Evolutionary conservation across 1,284 basidiomycete species (phyloP), one percentile per base, ranked within the genome.

Genomic region (Wallemia ichthyophaga): DNA sequence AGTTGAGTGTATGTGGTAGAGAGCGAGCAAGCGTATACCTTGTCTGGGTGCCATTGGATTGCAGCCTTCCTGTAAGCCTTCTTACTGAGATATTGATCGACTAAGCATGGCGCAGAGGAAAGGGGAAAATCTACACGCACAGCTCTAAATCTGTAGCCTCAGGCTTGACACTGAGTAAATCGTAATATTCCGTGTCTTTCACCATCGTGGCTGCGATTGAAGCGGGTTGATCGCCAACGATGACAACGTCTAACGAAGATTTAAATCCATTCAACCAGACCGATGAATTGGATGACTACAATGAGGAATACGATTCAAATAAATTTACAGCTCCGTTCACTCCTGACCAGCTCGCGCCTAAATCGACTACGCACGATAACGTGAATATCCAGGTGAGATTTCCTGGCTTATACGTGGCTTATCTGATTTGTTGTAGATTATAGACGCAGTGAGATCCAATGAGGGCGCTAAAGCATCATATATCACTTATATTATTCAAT

Each of bases 21-120:
- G 59, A 26, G 62, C 28, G 28, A 54, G 26, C 53, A 17, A 57
- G 57, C 24, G 23, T 55, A 25, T 26, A 56, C 54, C 3, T 60
- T n/a, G 28, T 26, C 15, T 25, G 28, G 26, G 23, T 24, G 54
- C 48, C 25, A 19, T 76, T 85, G 85, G 76, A 96, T 91, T 24
- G 92, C 91, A 63, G 84, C 81, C 70, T 85, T 94, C 63, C 92
- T 76, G 71, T 96, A 96, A 1, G 86, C 88, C 73, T 91, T 95
- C 75, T 96, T 98, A 64, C 37, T 31, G 28, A 55, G 21, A 7
- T 19, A 27, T 11, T 57, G 9, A 23, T 5, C n/a, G 37, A 48
- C n/a, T 48, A 15, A 17, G 17, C 7, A 31, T 31, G n/a, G 28
- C 17, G 17, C 7, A 17, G 28, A 17, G 28, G 9, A 7, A 31